Evolutionary conservation across 495 filamentous ascomycete species (phyloP).

Genomic region (Chaetomium fimeti): DNA sequence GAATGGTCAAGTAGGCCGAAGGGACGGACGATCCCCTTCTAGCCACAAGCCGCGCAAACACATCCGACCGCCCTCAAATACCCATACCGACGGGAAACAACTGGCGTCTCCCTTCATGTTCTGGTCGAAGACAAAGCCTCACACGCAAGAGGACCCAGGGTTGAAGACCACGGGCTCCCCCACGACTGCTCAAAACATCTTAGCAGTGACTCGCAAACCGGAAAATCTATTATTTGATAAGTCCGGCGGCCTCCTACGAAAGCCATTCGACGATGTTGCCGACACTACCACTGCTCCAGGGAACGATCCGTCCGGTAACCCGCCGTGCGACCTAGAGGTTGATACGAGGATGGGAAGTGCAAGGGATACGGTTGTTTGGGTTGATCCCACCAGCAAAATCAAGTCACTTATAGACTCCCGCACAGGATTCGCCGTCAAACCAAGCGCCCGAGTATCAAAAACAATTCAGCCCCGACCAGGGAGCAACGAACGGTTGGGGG

Average conservation of each 20-base stretch:
- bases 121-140: slow-evolving; percentile 70
- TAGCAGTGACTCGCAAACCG: not conserved
- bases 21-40: not conserved
- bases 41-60: not conserved
- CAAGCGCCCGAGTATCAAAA: not conserved
- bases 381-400: slow-evolving; percentile 63
- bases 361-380: slow-evolving; percentile 56
- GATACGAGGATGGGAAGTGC: slow-evolving; percentile 16
- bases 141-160: slow-evolving; percentile 15
- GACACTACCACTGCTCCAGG: not conserved
- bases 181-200: not conserved
- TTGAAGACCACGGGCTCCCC: slow-evolving; percentile 1
- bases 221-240: slow-evolving; percentile 31
- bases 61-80: not conserved
- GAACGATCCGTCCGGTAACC: too few species aligned
- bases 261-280: slow-evolving; percentile 40
- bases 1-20: not conserved
- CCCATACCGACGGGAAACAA: slow-evolving; percentile 5
- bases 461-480: not conserved
- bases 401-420: slow-evolving; percentile 43
- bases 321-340: not conserved
- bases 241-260: slow-evolving; percentile 37
- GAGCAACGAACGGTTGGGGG: not conserved
- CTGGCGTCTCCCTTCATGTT: slow-evolving; percentile 50
- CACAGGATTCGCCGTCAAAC: slow-evolving; percentile 33